Base-by-base conservation (phyloP, 352 stramenopile genomes). In the Pseudoperonospora humuli region DNA sequence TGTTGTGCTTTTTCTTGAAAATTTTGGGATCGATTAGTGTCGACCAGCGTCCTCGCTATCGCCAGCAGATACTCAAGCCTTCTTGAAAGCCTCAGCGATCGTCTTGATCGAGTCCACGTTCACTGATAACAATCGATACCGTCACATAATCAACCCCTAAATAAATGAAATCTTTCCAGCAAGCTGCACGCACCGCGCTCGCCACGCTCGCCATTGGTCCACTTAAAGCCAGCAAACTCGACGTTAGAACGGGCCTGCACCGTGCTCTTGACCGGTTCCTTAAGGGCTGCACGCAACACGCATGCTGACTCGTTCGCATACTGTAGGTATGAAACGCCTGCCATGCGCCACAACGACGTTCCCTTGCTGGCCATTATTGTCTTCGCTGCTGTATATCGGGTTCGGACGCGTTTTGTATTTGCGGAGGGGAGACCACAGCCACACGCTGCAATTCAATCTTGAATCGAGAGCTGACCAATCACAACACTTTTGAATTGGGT, bases 201-300 rank as follows among this genome's bases (percentile, higher is more conserved):
- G 60, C 77, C 75, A 52, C 80, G 80, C 60, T 93, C 77, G 54
- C 75, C 80, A 39, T 87, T 74, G 39, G 73, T 52, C 77, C 77
- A 93, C 70, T 89, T 90, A 67, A 89, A 93, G 56, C 69, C 73
- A 29, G 77, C 80, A 49, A 90, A 90, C 57, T 87, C 64, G 54
- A 93, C 73, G 43, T 86, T 70, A 41, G 70, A 83, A 40, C 80
- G 77, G 29, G 70, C 46, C 26, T 72, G 32, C 39, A 90, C 50
- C 46, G 80, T 90, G 74, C 69, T 89, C 72, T 93, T 93, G 41
- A 89, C 55, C n/a, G 80, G 80, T 56, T 93, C 80, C 75, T 93
- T 93, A 34, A 89, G 62, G 36, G 74, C 56, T 48, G 78, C 69
- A 18, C 80, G 80, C 33, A 93, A 61, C 40, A 89, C 67, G 46